A percentile compares a stretch with the other conserved stretches of the same genome.
phyloP scores from a whole-genome alignment of 2,329 filamentous ascomycete species.

The Rutstroemia sp. region DNA sequence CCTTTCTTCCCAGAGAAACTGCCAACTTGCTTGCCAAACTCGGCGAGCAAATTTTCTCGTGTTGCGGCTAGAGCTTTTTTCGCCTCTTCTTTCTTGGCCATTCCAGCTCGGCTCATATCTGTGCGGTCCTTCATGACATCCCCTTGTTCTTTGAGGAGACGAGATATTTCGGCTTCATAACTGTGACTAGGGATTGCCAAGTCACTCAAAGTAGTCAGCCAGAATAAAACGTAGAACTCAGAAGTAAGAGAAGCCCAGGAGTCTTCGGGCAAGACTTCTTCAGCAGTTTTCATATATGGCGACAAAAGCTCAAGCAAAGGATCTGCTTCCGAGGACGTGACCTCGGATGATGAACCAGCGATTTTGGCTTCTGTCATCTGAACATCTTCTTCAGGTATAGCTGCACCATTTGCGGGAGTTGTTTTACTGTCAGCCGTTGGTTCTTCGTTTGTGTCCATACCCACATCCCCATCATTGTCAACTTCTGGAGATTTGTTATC shows the following conservation, averaged over 20 bases:
- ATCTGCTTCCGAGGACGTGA: slow-evolving; percentile 35
- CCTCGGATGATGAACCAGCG: slow-evolving; percentile 27
- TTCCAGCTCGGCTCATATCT: slow-evolving; percentile 61
- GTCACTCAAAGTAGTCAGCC: slow-evolving; percentile 81
- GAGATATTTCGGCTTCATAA: slow-evolving; percentile 69
- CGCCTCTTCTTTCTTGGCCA: slow-evolving; percentile 60
- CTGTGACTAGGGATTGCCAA: slow-evolving; percentile 67
- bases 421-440: slow-evolving; percentile 14
- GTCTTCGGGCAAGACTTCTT: slow-evolving; percentile 50
- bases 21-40: slow-evolving; percentile 63
- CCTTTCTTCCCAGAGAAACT: slow-evolving; percentile 60
- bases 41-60: slow-evolving; percentile 62
- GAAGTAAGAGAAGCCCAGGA: slow-evolving; percentile 66
- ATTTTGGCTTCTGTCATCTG: slow-evolving; percentile 34
- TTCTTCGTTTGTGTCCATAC: slow-evolving; percentile 13
- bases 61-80: slow-evolving; percentile 63
- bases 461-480: slow-evolving; percentile 52
- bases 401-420: slow-evolving; percentile 13
- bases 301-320: slow-evolving; percentile 62
- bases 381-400: slow-evolving; percentile 26
- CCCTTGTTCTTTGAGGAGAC: slow-evolving; percentile 58
- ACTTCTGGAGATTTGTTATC: slow-evolving; percentile 13
- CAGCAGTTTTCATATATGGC: slow-evolving; percentile 64
- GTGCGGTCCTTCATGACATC: slow-evolving; percentile 63
- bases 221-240: slow-evolving; percentile 85